Percentiles rank a stretch among this genome's conserved stretches.
phyloP scores from a whole-genome alignment of 306 rosid species.

The Quercus bicolor region DNA sequence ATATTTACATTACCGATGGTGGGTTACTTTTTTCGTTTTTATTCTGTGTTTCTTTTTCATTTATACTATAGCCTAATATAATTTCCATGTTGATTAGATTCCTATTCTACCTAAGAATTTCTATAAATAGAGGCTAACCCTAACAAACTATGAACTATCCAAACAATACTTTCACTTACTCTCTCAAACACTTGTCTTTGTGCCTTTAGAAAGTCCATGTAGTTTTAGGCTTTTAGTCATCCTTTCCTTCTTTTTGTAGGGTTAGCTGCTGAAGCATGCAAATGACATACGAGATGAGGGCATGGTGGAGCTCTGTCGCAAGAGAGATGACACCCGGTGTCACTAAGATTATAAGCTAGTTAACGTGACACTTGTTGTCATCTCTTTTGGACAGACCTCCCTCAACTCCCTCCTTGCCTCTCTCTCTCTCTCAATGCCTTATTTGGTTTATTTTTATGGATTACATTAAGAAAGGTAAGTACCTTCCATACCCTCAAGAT shows the following conservation, averaged over 20 bases:
- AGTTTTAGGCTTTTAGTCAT: too few relatives aligned
- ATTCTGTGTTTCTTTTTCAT: too few relatives aligned
- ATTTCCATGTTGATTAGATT: neutral
- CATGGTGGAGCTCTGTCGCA: conserved; percentile 10
- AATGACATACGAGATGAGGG: neutral
- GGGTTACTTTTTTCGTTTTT: too few relatives aligned
- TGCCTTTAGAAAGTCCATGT: neutral
- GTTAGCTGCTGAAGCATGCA: neutral
- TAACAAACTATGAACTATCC: neutral
- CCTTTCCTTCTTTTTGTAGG: neutral
- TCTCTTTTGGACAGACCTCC: conserved; percentile 9
- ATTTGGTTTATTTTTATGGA: too few relatives aligned
- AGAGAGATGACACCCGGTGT: conserved; percentile 5
- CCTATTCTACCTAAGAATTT: neutral
- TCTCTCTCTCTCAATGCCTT: neutral
- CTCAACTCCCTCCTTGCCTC: neutral
- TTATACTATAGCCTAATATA: neutral
- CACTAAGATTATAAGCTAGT: neutral
- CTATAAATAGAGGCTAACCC: neutral
- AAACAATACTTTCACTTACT: neutral
- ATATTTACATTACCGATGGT: neutral
- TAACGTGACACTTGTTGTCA: neutral
- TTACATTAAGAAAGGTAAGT: too few relatives aligned
- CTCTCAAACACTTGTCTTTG: neutral
- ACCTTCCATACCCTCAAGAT: too few relatives aligned